Evolutionary conservation across 768 basidiomycete genomes (phyloP), one percentile per base, ranked within the genome.

Genomic region (Boletus speciosus): DNA sequence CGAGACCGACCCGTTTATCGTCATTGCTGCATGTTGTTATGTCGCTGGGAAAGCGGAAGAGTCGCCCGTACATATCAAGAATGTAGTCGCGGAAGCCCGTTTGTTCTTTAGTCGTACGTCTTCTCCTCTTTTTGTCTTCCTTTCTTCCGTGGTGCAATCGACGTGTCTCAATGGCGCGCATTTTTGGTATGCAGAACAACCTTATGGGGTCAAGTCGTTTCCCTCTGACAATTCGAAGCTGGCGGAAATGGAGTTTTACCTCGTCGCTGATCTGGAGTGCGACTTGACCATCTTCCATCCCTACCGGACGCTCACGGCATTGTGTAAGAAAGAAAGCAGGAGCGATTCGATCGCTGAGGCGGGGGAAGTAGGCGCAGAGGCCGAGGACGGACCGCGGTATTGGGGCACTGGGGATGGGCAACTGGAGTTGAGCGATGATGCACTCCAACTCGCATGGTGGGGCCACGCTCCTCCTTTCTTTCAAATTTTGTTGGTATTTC

Each of bases 231-330:
- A 95, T 63, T 82, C 88, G 11, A 94, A 93, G 65, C 76, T 99
- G 14, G 97, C 95, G 4, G 97, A 99, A 70, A 98, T 98, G 95
- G 96, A 98, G 68, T 98, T 98, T 74, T 98, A 96, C 73, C 84
- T 98, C 10, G 86, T 99, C 23, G 93, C 93, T 65, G 95, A 99
- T 67, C 81, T 98, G 27, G 94, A 97, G 69, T 98, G 96, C 64
- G 93, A 98, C 71, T 75, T 99, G 40, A 81, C 86, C 51, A 81
- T 98, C 8, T 98, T 93, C 69, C 97, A 98, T 68, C 96, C 97
- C 0, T 99, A 99, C 71, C 85, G 93, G 48, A 90, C 93, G 0
- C 81, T 98, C 23, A 74, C 89, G 39, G 77, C 88, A 1, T 75
- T 97, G 16, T 90, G 88, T 61, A 86, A 81, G 55, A 82, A 83